Percentiles rank a stretch among this genome's conserved stretches.
Conservation (phyloP, 2,329 filamentous ascomycete species). For the Colletotrichum sp. region DNA sequence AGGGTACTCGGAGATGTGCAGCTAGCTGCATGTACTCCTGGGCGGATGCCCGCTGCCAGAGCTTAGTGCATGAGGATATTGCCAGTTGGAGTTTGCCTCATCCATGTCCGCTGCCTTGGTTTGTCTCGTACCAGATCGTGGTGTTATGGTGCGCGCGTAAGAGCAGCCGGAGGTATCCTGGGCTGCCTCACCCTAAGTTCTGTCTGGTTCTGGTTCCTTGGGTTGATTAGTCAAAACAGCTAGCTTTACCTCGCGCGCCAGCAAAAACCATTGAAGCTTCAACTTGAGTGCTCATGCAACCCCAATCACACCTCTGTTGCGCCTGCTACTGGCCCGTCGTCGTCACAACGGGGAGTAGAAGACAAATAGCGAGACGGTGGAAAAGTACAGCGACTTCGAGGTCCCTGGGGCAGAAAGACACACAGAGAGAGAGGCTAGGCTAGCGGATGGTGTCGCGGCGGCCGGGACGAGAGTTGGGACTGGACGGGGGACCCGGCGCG, state of each 20-base stretch:
- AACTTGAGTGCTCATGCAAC: not conserved
- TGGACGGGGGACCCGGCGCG: not conserved
- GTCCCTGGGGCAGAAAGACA: not conserved
- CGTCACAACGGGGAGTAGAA: not conserved
- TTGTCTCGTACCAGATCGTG: not conserved
- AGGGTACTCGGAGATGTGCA: not conserved
- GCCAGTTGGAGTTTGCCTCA: conserved; percentile 4
- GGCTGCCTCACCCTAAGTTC: not conserved
- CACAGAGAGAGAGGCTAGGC: not conserved
- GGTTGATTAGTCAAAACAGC: not conserved
- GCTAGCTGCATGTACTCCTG: not conserved
- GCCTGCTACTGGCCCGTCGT: not conserved
- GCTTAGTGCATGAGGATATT: conserved; percentile 11
- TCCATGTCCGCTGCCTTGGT: not conserved
- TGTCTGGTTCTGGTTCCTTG: not conserved
- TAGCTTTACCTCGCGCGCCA: not conserved
- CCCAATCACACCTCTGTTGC: not conserved
- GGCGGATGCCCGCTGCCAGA: conserved; percentile 1
- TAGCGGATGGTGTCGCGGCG: conserved; percentile 1
- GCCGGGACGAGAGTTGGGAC: not conserved
- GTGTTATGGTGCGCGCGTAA: not conserved
- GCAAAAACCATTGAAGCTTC: not conserved
- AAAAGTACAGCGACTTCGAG: not conserved
- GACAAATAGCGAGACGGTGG: not conserved
- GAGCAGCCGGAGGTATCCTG: not conserved